Base-by-base conservation (phyloP, 192 early-diverging fungal species). In the Pilaira anomala region DNA sequence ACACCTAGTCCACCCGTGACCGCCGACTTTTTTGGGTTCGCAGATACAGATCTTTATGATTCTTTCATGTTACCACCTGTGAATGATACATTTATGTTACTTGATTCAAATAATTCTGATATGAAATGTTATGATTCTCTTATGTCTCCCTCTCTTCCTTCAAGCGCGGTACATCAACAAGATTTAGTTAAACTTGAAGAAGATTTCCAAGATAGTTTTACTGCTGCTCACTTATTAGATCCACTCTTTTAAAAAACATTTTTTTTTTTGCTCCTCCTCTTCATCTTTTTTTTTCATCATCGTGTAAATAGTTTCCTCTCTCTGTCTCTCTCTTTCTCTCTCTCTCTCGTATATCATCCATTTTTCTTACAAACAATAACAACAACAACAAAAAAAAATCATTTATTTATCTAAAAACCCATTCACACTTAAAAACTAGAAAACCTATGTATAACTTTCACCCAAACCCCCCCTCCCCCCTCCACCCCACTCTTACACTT, bases 51-150 rank as follows among this genome's bases (percentile, higher is more conserved):
- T 49, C 19, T 69, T 9, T 62, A 62, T 56, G 60, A 69, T 51
- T 53, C 60, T 18, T 63, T 69, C 49, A 63, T 62, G 58, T 40
- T 69, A 30, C 67, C 67, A 3, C 60, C 67, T 26, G 53, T 66
- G 6, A 58, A 66, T n/a, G 53, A 66, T 30, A 39, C 53, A 54
- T 66, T 66, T 16, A 29, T 58, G 11, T 30, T 49, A 30, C 33
- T 58, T n/a, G 48, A 63, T 40, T 18, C 21, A 3, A 48, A 63
- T 24, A 58, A 58, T 58, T 21, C 36, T 40, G 56, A 33, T 42
- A 58, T 58, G 3, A 63, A 63, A 28, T 63, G 46, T 28, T 41
- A 49, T 41, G 48, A 63, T 42, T 46, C 60, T 24, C 7, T 62
- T 62, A 49, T 46, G 28, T 62, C 60, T 12, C 60, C 60, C 18